These are phyloP conservation scores for Coniochaeta prunicola DNA, from an alignment of 2,329 filamentous ascomycete species.

Conservation along the genomic window DNA sequence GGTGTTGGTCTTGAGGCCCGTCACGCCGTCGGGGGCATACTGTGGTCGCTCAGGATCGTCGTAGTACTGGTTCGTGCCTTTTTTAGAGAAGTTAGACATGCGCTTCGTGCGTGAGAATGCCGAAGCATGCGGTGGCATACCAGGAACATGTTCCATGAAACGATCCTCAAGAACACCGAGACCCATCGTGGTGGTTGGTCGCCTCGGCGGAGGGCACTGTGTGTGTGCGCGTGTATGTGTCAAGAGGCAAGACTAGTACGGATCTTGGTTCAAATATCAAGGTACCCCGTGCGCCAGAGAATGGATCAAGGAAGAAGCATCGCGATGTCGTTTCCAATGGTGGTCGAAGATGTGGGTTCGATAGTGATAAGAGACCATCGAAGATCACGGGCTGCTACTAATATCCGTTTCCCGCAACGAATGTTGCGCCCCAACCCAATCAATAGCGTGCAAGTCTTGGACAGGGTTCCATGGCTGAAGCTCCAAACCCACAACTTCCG, in stretches of 20 bases:
- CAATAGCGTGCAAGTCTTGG: not conserved
- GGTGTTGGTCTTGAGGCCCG: constrained; percentile 63
- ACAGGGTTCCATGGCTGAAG: not conserved
- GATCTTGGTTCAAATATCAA: too few relatives aligned
- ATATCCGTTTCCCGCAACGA: not conserved
- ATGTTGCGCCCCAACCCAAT: not conserved
- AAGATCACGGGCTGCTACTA: too few relatives aligned
- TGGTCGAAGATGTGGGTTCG: too few relatives aligned
- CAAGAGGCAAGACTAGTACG: too few relatives aligned
- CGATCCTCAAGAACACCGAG: constrained; percentile 67
- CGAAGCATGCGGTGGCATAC: constrained; percentile 33
- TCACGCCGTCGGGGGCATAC: constrained; percentile 28
- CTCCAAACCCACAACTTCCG: too few relatives aligned
- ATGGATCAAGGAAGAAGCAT: too few relatives aligned
- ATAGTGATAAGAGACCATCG: too few relatives aligned
- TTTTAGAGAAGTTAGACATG: constrained; percentile 15
- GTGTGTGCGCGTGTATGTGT: too few relatives aligned
- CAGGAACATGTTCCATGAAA: constrained; percentile 64
- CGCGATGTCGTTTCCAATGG: too few relatives aligned
- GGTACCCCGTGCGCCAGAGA: too few relatives aligned
- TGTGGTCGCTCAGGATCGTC: constrained; percentile 48
- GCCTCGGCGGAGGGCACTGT: not conserved
- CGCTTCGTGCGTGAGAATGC: not conserved
- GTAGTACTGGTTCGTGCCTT: constrained; percentile 58
- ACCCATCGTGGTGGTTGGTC: constrained; percentile 47